phyloP scores from a whole-genome alignment of 306 rosid species.

The Gastrolobium bilobum region DNA sequence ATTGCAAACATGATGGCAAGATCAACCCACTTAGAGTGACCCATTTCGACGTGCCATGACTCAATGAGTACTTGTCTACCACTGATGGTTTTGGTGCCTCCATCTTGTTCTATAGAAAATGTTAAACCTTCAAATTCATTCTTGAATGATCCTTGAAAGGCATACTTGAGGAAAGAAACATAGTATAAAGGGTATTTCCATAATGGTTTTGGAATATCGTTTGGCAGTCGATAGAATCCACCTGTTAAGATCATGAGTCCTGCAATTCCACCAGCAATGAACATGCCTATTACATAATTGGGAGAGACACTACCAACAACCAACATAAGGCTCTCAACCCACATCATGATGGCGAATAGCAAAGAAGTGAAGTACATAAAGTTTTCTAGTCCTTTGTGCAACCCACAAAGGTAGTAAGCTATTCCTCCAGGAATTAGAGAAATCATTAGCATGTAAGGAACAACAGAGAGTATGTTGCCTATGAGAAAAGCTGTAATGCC shows the following conservation, averaged over 20 bases:
- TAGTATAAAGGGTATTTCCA: slow-evolving; percentile 71
- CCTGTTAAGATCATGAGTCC: slow-evolving; percentile 74
- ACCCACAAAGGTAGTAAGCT: slow-evolving; percentile 62
- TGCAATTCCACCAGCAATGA: slow-evolving; percentile 71
- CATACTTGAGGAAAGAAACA: slow-evolving; percentile 67
- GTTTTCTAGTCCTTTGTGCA: slow-evolving; percentile 58
- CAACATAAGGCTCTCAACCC: slow-evolving; percentile 80
- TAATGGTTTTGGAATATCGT: slow-evolving; percentile 58
- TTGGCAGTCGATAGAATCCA: slow-evolving; percentile 67
- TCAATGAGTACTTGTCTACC: slow-evolving; percentile 56
- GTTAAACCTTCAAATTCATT: slow-evolving; percentile 64
- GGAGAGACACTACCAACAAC: slow-evolving; percentile 72
- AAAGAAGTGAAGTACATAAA: slow-evolving; percentile 50
- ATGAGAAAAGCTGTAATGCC: slow-evolving; percentile 63
- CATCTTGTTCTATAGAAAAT: slow-evolving; percentile 25
- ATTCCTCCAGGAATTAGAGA: slow-evolving; percentile 68
- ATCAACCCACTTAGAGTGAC: slow-evolving; percentile 79
- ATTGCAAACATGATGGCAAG: slow-evolving; percentile 67
- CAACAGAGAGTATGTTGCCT: slow-evolving; percentile 65
- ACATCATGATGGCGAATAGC: slow-evolving; percentile 56
- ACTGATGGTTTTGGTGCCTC: neutral
- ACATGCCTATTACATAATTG: slow-evolving; percentile 68
- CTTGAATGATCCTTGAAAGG: slow-evolving; percentile 72
- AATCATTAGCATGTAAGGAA: slow-evolving; percentile 64
- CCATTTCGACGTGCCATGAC: slow-evolving; percentile 57